A percentile compares a stretch with the other conserved stretches of the same genome.
Evolutionary conservation across 176 grass and related monocot genomes (phyloP).

Genomic region (Ampelocalamus luodianensis): DNA sequence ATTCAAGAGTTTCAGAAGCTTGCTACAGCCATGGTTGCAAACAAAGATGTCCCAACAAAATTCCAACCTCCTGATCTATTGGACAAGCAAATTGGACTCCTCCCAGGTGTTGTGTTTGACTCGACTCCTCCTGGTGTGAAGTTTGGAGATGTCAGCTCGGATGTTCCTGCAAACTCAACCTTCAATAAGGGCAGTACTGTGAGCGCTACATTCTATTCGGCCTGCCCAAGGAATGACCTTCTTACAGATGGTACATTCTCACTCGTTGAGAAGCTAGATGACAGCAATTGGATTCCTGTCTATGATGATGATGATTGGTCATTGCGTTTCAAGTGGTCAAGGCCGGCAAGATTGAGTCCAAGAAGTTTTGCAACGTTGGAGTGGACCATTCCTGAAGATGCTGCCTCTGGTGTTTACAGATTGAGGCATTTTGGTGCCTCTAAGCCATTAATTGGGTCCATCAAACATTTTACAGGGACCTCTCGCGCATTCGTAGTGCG

Average conservation of each 20-base stretch:
- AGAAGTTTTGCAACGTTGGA: conserved; percentile 74
- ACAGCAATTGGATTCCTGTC: conserved; percentile 62
- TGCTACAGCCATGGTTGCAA: conserved; percentile 65
- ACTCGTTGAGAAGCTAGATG: conserved; percentile 72
- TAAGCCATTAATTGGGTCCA: conserved; percentile 69
- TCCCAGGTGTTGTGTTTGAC: conserved; percentile 76
- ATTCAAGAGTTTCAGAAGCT: conserved; percentile 96
- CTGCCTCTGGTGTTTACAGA: conserved; percentile 70
- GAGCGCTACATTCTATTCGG: conserved; percentile 85
- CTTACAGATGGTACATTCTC: conserved; percentile 75
- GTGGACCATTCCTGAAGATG: conserved; percentile 80
- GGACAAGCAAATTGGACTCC: conserved; percentile 82
- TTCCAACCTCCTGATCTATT: conserved; percentile 78
- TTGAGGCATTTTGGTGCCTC: conserved; percentile 90
- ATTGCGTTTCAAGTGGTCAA: conserved; percentile 84
- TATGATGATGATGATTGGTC: conserved; percentile 96
- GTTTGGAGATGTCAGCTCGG: conserved; percentile 75
- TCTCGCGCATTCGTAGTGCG: conserved; percentile 76
- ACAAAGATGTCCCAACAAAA: conserved; percentile 57
- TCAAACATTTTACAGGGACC: conserved; percentile 83
- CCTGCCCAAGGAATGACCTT: conserved; percentile 95
- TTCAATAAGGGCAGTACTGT: conserved; percentile 71
- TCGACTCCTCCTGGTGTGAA: conserved; percentile 62
- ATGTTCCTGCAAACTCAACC: conserved; percentile 69
- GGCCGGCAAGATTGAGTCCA: conserved; percentile 71